These are phyloP conservation scores for Bipolaris oryzae DNA, from an alignment of 2,329 filamentous ascomycete species.

Conservation along the genomic window DNA sequence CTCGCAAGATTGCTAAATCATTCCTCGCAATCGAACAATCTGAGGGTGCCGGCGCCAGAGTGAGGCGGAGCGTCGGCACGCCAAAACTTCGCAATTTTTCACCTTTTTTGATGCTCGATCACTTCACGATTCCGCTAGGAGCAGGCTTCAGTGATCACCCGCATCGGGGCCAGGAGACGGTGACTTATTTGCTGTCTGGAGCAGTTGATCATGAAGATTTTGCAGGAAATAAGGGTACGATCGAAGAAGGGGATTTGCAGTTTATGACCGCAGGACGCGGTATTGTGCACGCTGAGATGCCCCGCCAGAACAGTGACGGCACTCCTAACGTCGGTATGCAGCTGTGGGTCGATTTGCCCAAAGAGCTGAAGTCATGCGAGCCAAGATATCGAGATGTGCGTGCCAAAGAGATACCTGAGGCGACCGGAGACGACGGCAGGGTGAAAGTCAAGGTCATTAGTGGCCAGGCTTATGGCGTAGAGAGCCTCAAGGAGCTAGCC, in stretches of 20 bases:
- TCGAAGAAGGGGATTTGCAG: constrained; percentile 86
- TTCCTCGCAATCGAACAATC: constrained; percentile 85
- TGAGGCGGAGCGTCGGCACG: constrained; percentile 87
- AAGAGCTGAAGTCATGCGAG: constrained; percentile 82
- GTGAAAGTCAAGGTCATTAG: constrained; percentile 90
- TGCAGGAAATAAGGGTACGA: constrained; percentile 81
- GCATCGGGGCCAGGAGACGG: constrained; percentile 82
- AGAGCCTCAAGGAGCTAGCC: constrained; percentile 86
- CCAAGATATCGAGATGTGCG: constrained; percentile 88
- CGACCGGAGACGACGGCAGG: constrained; percentile 71
- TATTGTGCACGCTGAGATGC: constrained; percentile 97
- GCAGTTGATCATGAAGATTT: constrained; percentile 93
- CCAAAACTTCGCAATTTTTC: constrained; percentile 82
- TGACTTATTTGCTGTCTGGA: constrained; percentile 87
- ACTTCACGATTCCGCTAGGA: constrained; percentile 80
- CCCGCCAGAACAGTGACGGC: constrained; percentile 76
- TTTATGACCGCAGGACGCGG: constrained; percentile 96
- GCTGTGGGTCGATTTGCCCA: constrained; percentile 91
- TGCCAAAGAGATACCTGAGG: constrained; percentile 77
- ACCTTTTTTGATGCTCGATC: constrained; percentile 93
- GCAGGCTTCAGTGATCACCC: constrained; percentile 91
- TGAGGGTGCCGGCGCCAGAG: constrained; percentile 85
- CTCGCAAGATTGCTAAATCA: constrained; percentile 79
- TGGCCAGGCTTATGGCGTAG: constrained; percentile 80
- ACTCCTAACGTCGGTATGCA: constrained; percentile 84